phyloP scores from a whole-genome alignment of 257 asterid species.

The Scutellaria galericulata region DNA sequence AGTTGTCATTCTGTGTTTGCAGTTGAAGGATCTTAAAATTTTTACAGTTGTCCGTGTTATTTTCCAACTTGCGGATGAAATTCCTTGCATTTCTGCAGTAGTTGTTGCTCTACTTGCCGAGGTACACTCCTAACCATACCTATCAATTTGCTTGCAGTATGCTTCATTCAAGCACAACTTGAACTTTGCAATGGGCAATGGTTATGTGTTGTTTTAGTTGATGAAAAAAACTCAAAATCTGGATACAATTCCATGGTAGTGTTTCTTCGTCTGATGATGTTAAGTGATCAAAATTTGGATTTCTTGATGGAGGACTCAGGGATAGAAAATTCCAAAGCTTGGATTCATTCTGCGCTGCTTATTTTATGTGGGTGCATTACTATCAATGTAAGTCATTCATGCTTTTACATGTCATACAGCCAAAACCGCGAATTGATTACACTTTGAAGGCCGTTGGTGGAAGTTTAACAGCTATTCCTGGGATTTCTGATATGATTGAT shows the following conservation, averaged over 20 bases:
- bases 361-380: background rate
- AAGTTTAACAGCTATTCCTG: conserved; percentile 96
- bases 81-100: conserved; percentile 98
- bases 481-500: conserved; percentile 94
- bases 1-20: conserved; percentile 38
- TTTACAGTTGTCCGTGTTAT: conserved; percentile 94
- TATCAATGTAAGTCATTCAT: conserved; percentile 24
- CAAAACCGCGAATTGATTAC: conserved; percentile 92
- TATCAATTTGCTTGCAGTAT: background rate
- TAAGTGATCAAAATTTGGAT: background rate
- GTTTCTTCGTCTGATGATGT: conserved; percentile 2
- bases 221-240: conserved; percentile 7
- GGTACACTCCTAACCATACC: conserved; percentile 46
- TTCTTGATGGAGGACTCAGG: conserved; percentile 21
- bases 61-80: conserved; percentile 95
- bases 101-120: conserved; percentile 98
- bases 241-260: background rate
- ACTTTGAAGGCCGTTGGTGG: conserved; percentile 96
- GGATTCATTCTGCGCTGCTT: background rate
- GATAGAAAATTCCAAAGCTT: background rate
- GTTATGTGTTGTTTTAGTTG: conserved; percentile 1
- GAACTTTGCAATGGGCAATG: conserved; percentile 10
- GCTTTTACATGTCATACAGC: conserved; percentile 57
- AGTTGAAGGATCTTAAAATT: conserved; percentile 98
- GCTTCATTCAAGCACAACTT: background rate